Base-by-base conservation (phyloP, 176 grass and related monocot genomes). In the Thalia dealbata region DNA sequence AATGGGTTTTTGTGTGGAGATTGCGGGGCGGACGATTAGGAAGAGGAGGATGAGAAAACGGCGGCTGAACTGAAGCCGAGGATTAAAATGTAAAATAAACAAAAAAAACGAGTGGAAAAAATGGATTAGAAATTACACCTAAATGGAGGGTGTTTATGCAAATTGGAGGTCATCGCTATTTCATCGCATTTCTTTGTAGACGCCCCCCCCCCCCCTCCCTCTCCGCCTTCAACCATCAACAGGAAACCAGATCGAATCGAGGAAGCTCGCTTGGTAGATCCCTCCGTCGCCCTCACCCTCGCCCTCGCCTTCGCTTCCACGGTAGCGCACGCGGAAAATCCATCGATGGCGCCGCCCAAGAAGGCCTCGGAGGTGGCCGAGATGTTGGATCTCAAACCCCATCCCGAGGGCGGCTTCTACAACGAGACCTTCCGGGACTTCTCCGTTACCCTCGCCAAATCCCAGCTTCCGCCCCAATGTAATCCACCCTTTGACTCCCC, bases 401-500 rank as follows among this genome's bases (percentile, higher is more conserved):
- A 97, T 61, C 81, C 83, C 27, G 87, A 93, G 78, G 95, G 95
- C 61, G 95, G 90, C 7, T 97, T 81, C 87, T 97, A 76, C 75
- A 23, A 76, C 7, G 89, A 97, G 87, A 92, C 87, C 66, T 92
- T 97, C 83, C 82, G 89, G 61, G 93, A 97, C 76, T 83, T 68
- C 81, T 91, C 89, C 79, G 25, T 97, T 80, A 72, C 80, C 82
- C 89, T 97, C 85, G 46, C 85, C 76, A 92, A 82, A 68, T 76
- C 81, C 55, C 93, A 92, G 81, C 89, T 97, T 27, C 93, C 93
- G 60, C 87, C 85, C 50, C 87, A 84, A 9, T 97, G 93, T 97
- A 86, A 54, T 73, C 19, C 70, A 19, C 12, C 1, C 6, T 59
- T 22, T 71, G 10, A 35, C 15, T 38, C 1, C 63, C n/a, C 44